A percentile compares a stretch with the other conserved stretches of the same genome.
Conservation (phyloP, 2,329 filamentous ascomycete species). For the Talaromyces sp. region DNA sequence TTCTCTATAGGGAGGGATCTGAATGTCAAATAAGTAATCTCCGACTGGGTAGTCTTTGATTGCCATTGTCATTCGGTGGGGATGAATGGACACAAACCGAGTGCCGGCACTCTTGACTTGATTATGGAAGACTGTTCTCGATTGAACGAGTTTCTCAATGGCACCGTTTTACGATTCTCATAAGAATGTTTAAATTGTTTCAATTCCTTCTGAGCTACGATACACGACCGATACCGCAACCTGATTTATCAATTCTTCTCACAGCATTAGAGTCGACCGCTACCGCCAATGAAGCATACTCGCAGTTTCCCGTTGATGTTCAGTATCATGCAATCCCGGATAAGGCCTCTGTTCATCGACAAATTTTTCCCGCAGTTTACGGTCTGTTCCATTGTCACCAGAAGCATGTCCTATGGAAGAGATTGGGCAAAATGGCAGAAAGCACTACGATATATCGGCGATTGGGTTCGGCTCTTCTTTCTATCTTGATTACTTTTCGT, state of each 20-base stretch:
- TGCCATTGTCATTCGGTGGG: constrained; percentile 9
- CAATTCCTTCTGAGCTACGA: constrained; percentile 4
- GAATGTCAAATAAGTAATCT: background rate
- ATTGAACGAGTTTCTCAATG: constrained; percentile 20
- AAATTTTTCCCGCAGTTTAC: background rate
- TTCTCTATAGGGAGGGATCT: background rate
- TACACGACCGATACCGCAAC: constrained; percentile 6
- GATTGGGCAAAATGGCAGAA: background rate
- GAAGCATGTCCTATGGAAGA: background rate
- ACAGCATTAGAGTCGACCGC: background rate
- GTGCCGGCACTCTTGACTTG: constrained; percentile 45
- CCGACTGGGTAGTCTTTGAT: background rate
- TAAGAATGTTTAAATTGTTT: constrained; percentile 13
- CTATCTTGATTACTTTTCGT: constrained; percentile 8
- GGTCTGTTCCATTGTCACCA: background rate
- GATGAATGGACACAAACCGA: constrained; percentile 12
- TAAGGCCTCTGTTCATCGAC: too few species aligned
- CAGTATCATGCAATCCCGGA: background rate
- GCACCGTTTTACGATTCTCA: constrained; percentile 49
- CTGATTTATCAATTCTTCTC: background rate
- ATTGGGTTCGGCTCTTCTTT: background rate
- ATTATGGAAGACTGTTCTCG: constrained; percentile 46
- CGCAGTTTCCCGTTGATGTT: background rate
- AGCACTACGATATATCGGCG: constrained; percentile 2
- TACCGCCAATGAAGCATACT: background rate